Percentiles rank a stretch among this genome's conserved stretches.
These are phyloP conservation scores for Fusarium burgessii DNA, from an alignment of 2,329 filamentous ascomycete genomes.

Conservation along the genomic window DNA sequence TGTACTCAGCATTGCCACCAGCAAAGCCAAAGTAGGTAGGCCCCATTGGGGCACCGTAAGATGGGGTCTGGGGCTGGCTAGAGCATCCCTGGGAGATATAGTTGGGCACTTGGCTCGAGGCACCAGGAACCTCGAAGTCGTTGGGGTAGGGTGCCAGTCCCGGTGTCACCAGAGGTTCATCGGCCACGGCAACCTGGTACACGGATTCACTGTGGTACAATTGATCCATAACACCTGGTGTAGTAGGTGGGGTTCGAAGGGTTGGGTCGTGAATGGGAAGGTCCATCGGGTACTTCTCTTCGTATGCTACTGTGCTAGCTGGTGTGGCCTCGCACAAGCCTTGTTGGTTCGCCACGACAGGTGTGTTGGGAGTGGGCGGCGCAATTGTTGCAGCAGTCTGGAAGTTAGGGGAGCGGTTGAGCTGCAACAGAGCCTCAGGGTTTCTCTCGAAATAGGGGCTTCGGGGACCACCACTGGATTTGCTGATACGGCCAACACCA, in stretches of 20 bases:
- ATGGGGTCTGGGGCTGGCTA: slow-evolving; percentile 63
- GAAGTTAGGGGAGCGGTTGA: slow-evolving; percentile 57
- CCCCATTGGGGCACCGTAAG: slow-evolving; percentile 58
- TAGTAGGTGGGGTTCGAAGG: slow-evolving; percentile 66
- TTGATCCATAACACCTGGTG: slow-evolving; percentile 61
- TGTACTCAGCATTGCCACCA: slow-evolving; percentile 60
- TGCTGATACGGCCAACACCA: slow-evolving; percentile 54
- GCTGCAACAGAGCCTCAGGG: slow-evolving; percentile 59
- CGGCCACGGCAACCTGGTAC: slow-evolving; percentile 55
- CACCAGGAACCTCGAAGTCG: slow-evolving; percentile 59
- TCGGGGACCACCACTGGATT: slow-evolving; percentile 49
- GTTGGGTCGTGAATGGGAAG: slow-evolving; percentile 56
- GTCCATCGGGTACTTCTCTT: slow-evolving; percentile 49
- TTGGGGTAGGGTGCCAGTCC: slow-evolving; percentile 59
- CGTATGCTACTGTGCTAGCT: slow-evolving; percentile 50
- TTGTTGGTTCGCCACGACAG: slow-evolving; percentile 55
- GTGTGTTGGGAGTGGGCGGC: slow-evolving; percentile 64
- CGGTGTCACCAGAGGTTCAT: slow-evolving; percentile 64
- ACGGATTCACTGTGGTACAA: slow-evolving; percentile 56
- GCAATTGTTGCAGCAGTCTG: slow-evolving; percentile 56
- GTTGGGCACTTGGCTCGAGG: slow-evolving; percentile 57
- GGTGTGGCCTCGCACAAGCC: slow-evolving; percentile 55
- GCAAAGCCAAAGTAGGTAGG: slow-evolving; percentile 56
- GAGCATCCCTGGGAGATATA: slow-evolving; percentile 57
- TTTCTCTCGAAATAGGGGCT: slow-evolving; percentile 59